Conservation (phyloP, 2,329 filamentous ascomycete species). For the Penicillium capsulatum region DNA sequence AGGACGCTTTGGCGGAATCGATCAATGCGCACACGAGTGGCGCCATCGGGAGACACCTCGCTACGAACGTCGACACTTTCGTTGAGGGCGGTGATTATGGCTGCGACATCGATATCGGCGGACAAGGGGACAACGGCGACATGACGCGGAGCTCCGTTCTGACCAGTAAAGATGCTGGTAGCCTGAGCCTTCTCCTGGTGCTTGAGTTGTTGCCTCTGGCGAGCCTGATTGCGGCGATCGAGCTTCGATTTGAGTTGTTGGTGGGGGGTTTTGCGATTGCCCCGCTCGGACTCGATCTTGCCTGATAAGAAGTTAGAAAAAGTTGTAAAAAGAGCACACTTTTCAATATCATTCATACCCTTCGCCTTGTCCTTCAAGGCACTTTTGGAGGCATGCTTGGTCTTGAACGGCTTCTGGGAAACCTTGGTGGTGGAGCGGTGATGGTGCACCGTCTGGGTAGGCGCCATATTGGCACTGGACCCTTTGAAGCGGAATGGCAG, state of each 20-base stretch:
- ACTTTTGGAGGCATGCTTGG: conserved; percentile 82
- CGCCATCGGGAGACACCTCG: conserved; percentile 56
- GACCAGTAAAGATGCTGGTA: conserved; percentile 76
- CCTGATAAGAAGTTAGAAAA: conserved; percentile 49
- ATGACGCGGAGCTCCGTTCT: conserved; percentile 79
- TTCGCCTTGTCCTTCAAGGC: conserved; percentile 80
- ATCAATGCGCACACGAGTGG: conserved; percentile 67
- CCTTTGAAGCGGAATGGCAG: conserved; percentile 85
- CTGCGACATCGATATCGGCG: conserved; percentile 62
- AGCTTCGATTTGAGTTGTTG: conserved; percentile 98
- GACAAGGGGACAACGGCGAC: conserved; percentile 86
- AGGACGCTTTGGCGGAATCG: conserved; percentile 93
- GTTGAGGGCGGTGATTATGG: conserved; percentile 68
- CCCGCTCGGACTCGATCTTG: conserved; percentile 70
- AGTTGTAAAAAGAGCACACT: too few relatives aligned
- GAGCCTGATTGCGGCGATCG: conserved; percentile 89
- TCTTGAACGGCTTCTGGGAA: conserved; percentile 87
- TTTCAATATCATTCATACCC: conserved; percentile 50
- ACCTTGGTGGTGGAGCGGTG: conserved; percentile 91
- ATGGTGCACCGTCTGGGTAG: conserved; percentile 63
- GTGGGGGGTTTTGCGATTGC: conserved; percentile 78
- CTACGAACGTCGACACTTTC: conserved; percentile 72
- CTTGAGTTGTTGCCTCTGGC: conserved; percentile 81
- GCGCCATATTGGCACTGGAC: conserved; percentile 65
- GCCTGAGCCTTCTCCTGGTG: conserved; percentile 77